Evolutionary conservation across 2,329 filamentous ascomycete species (phyloP).

Genomic region (Aureobasidium mangrovei): DNA sequence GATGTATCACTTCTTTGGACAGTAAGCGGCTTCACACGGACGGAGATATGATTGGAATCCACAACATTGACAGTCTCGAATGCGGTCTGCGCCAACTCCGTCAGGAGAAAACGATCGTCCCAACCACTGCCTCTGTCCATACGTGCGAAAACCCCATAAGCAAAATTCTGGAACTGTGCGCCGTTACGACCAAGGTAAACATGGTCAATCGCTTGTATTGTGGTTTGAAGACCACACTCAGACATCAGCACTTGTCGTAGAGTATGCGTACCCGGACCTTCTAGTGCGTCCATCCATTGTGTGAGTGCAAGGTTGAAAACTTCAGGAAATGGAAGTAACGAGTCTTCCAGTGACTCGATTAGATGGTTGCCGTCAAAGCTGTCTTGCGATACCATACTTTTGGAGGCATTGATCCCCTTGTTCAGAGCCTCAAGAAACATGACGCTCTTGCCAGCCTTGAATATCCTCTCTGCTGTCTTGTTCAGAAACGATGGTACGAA

Average conservation of each 20-base stretch:
- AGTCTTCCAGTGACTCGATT: conserved; percentile 5
- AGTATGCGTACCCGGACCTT: conserved; percentile 57
- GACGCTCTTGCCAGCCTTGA: conserved; percentile 81
- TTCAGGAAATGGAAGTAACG: conserved; percentile 55
- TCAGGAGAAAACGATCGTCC: conserved; percentile 75
- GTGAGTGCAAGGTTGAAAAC: conserved; percentile 64
- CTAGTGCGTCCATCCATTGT: conserved; percentile 67
- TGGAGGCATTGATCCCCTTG: conserved; percentile 23
- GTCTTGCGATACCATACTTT: background rate
- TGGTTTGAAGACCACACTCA: conserved; percentile 56
- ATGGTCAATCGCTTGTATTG: conserved; percentile 57
- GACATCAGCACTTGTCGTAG: conserved; percentile 60
- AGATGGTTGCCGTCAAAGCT: background rate
- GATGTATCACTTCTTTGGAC: background rate
- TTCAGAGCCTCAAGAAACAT: conserved; percentile 70
- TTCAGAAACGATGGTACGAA: conserved; percentile 69
- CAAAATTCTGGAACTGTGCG: conserved; percentile 55
- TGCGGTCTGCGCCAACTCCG: conserved; percentile 65
- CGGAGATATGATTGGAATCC: conserved; percentile 54
- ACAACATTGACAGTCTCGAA: conserved; percentile 48
- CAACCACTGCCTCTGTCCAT: conserved; percentile 57
- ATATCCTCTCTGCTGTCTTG: conserved; percentile 61
- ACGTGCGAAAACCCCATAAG: conserved; percentile 62
- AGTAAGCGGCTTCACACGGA: conserved; percentile 25
- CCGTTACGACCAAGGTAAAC: conserved; percentile 75